phyloP scores from a whole-genome alignment of 78 protist genomes.

The Guillardia theta region DNA sequence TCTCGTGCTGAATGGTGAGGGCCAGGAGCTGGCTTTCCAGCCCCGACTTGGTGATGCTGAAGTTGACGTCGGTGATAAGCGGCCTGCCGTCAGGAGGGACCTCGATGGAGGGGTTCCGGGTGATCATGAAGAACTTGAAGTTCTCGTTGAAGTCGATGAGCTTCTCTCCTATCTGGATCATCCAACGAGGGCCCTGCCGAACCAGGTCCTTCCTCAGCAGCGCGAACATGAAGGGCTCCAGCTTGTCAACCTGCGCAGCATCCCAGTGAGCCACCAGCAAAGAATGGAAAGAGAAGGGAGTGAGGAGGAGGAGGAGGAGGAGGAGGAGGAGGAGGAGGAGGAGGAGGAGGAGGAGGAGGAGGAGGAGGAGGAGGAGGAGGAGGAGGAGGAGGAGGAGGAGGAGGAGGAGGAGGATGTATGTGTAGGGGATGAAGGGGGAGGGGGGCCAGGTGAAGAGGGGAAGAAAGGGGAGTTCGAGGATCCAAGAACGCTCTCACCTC shows the following conservation, averaged over 20 bases:
- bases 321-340: no score
- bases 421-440: no score
- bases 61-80: constrained; percentile 70
- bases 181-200: constrained; percentile 32
- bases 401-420: no score
- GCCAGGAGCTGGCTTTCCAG: constrained; percentile 86
- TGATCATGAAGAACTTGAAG: constrained; percentile 72
- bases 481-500: no score
- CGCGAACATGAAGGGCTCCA: constrained; percentile 77
- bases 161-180: constrained; percentile 82
- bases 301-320: no score
- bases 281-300: no score
- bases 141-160: constrained; percentile 67
- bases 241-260: constrained; percentile 58
- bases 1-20: constrained; percentile 52
- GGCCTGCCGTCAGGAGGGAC: constrained; percentile 76
- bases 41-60: constrained; percentile 76
- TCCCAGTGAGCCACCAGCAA: neutral
- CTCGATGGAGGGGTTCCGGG: constrained; percentile 58
- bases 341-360: no score
- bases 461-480: no score
- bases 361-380: no score
- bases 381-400: no score
- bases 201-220: constrained; percentile 61
- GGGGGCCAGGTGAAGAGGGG: neutral